Base-by-base conservation (phyloP, 768 basidiomycete genomes). In the Amanita muscaria region DNA sequence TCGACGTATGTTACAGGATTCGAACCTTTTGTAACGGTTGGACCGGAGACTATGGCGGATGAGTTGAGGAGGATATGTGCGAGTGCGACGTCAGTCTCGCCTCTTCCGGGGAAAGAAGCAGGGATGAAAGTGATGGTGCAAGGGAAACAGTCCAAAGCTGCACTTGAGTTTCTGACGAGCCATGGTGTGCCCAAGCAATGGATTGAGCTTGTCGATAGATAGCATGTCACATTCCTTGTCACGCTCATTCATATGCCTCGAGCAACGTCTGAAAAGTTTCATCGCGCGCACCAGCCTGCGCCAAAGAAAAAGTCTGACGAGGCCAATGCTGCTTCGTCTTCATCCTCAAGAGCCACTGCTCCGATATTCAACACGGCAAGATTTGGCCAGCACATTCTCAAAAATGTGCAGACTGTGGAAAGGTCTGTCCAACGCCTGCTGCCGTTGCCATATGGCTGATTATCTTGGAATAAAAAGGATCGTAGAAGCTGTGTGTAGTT, bases 331-430 rank as follows among this genome's bases (percentile, higher is more conserved):
- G 4, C 21, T 5, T 23, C 33, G 3, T 24, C 29, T 32, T 41
- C 16, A 40, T 49, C 12, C 3, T 66, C 68, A 43, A 73, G 76
- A 30, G 68, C 65, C 51, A 76, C 79, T n/a, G 91, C 90, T 56
- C 90, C 90, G 0, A 83, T 92, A 48, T 92, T 91, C 72, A 93
- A 96, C 58, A 96, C 92, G 3, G 87, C 88, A 58, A 74, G 88
- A 52, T 97, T 96, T 54, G 94, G 96, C 16, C 94, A 98, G 62
- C 94, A 99, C 67, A 98, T 99, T 52, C 73, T 98, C 49, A 97
- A 94, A 65, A 98, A 91, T 62, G 84, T 89, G 4, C 75, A 80
- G 47, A 85, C 90, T 25, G 90, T 90, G 4, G 88, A 94, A 70
- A 83, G 80, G 90, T 94, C 56, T 49, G 43, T n/a, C n/a, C n/a